Conservation (phyloP, 768 basidiomycete genomes). For the Collybiopsis luxurians region DNA sequence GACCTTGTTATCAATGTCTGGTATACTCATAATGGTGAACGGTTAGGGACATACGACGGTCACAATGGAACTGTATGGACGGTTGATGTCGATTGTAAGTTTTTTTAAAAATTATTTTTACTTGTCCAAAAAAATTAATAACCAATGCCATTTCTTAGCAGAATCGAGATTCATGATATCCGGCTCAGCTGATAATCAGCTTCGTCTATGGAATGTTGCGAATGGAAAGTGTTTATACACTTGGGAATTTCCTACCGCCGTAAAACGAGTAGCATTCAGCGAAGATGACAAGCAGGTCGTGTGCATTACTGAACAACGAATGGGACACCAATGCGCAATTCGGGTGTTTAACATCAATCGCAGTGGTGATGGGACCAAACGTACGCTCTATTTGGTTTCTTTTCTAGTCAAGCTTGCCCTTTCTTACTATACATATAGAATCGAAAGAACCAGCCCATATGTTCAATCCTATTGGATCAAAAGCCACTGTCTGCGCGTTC, state of each 20-base stretch:
- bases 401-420: background rate
- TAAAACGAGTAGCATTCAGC: conserved; percentile 93
- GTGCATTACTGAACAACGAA: conserved; percentile 95
- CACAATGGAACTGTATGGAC: conserved; percentile 98
- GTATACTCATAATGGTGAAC: conserved; percentile 96
- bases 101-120: conserved; percentile 7
- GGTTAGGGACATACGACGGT: conserved; percentile 94
- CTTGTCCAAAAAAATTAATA: conserved; percentile 17
- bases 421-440: conserved; percentile 45
- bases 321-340: conserved; percentile 90
- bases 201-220: conserved; percentile 86
- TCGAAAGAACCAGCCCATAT: conserved; percentile 68
- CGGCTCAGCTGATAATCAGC: conserved; percentile 91
- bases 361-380: conserved; percentile 76
- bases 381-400: conserved; percentile 53
- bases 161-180: conserved; percentile 85
- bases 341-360: conserved; percentile 86
- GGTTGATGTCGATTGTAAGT: conserved; percentile 91
- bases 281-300: conserved; percentile 81
- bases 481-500: conserved; percentile 96
- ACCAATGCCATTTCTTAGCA: conserved; percentile 37
- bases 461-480: conserved; percentile 89
- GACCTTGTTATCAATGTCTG: conserved; percentile 95
- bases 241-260: conserved; percentile 98
- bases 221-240: conserved; percentile 90